phyloP scores from a whole-genome alignment of 305 asterid genomes.

The Rubia occidens region DNA sequence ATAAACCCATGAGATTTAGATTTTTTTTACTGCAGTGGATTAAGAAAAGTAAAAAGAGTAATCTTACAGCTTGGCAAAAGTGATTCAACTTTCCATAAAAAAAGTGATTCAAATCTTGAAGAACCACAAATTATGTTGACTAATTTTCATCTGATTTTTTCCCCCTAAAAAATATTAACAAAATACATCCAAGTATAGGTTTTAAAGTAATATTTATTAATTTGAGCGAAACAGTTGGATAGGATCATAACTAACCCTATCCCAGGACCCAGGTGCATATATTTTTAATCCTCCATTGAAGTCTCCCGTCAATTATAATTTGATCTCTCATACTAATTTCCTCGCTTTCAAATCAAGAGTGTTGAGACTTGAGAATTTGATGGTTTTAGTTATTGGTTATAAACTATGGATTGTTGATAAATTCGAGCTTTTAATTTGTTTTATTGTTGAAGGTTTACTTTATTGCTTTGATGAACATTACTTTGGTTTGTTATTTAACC shows the following conservation, averaged over 20 bases:
- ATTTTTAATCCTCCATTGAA: too few species aligned
- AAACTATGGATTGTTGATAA: too few species aligned
- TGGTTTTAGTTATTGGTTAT: neutral
- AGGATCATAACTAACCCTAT: too few species aligned
- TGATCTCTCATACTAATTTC: too few species aligned
- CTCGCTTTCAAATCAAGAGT: too few species aligned
- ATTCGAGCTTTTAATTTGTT: too few species aligned
- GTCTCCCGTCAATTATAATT: too few species aligned
- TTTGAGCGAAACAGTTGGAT: too few species aligned
- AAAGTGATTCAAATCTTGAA: neutral
- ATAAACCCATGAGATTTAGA: neutral
- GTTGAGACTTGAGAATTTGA: neutral
- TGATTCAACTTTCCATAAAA: neutral
- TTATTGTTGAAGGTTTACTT: too few species aligned
- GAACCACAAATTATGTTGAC: neutral
- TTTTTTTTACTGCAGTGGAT: neutral
- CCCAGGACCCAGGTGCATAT: too few species aligned
- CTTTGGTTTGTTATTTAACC: neutral
- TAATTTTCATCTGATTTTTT: neutral
- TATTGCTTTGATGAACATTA: neutral
- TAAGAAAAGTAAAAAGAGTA: neutral
- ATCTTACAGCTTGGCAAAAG: neutral
- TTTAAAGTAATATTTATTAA: too few species aligned
- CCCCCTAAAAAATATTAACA: neutral
- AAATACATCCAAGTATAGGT: neutral